These are phyloP conservation scores for Rehmannia glutinosa DNA, from an alignment of 257 asterid species.

Conservation along the genomic window DNA sequence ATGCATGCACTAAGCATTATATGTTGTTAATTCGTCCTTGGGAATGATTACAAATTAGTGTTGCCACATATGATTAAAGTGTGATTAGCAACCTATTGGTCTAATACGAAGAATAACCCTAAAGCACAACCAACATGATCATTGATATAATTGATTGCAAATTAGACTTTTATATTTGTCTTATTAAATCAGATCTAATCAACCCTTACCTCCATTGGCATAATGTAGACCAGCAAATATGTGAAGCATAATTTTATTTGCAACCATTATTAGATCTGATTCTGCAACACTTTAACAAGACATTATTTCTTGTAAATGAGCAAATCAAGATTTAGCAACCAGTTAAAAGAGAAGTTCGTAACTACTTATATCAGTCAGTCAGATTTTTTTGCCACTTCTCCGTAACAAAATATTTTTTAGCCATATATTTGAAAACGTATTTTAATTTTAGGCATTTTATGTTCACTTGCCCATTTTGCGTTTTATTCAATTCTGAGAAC, in stretches of 20 bases:
- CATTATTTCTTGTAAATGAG: not conserved
- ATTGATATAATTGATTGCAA: conserved; percentile 15
- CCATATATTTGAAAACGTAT: too few species aligned
- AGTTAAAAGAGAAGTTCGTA: not conserved
- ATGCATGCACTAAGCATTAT: not conserved
- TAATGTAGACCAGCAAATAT: not conserved
- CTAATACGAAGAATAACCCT: not conserved
- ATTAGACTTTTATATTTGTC: not conserved
- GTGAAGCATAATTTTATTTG: not conserved
- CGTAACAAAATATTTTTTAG: too few species aligned
- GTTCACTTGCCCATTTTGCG: too few species aligned
- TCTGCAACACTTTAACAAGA: not conserved
- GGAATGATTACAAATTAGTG: conserved; percentile 1
- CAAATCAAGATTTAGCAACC: not conserved
- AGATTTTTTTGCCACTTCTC: not conserved
- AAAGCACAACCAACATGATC: not conserved
- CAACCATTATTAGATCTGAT: not conserved
- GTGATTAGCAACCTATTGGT: not conserved
- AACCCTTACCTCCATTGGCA: conserved; percentile 1
- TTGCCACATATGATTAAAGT: not conserved
- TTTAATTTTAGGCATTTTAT: too few species aligned
- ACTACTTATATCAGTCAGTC: not conserved
- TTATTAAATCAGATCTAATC: not conserved
- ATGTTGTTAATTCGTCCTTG: conserved; percentile 12
- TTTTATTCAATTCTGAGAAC: too few species aligned